Percentiles rank a stretch among this genome's conserved stretches.
phyloP scores from a whole-genome alignment of 768 basidiomycete genomes.

The Termitomyces sp. region DNA sequence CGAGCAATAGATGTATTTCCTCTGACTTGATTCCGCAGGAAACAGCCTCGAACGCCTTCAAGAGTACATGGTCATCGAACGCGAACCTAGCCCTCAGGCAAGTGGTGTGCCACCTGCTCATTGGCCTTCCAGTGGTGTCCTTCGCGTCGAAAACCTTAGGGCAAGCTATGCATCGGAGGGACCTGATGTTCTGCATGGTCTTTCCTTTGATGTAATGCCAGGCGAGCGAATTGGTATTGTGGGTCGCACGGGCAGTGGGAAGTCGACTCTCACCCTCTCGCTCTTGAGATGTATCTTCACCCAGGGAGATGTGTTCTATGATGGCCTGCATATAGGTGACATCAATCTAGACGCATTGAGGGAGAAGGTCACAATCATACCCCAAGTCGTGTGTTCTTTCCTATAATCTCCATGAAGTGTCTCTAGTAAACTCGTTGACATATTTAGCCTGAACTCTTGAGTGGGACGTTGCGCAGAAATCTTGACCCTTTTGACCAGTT shows the following conservation, averaged over 20 bases:
- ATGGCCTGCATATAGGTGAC: constrained; percentile 41
- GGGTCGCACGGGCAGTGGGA: constrained; percentile 10
- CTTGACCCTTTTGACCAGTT: constrained; percentile 59
- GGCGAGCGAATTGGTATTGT: constrained; percentile 55
- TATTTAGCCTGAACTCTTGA: constrained; percentile 44
- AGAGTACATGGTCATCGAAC: constrained; percentile 54
- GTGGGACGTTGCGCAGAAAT: constrained; percentile 59
- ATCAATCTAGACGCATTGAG: constrained; percentile 55
- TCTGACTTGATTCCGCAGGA: background rate
- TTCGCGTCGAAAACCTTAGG: constrained; percentile 15
- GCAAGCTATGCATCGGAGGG: constrained; percentile 48
- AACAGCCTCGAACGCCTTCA: constrained; percentile 62
- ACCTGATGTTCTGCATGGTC: constrained; percentile 22
- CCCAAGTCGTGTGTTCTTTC: constrained; percentile 33
- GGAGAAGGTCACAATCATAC: constrained; percentile 55
- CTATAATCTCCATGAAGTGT: background rate
- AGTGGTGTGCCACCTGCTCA: constrained; percentile 52
- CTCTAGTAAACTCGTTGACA: background rate
- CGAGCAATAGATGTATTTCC: background rate
- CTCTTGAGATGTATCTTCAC: constrained; percentile 55
- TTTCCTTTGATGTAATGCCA: constrained; percentile 45
- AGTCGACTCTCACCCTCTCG: constrained; percentile 54
- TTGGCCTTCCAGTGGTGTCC: constrained; percentile 44
- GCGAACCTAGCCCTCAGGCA: constrained; percentile 37
- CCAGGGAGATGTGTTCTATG: constrained; percentile 51